Conservation (phyloP, 768 basidiomycete species). For the Mycena metata region DNA sequence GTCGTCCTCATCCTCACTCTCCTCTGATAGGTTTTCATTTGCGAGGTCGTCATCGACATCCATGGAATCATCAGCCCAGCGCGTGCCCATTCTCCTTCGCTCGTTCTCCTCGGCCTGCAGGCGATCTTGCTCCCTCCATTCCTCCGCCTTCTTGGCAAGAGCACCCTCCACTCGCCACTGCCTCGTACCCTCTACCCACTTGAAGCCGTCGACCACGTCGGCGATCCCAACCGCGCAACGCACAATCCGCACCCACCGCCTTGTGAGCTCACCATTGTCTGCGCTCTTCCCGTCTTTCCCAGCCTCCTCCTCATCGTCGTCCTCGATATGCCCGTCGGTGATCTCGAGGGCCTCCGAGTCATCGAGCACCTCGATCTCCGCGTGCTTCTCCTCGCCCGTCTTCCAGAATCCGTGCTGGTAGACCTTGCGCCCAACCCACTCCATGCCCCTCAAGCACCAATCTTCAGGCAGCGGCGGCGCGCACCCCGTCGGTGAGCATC, state of each 20-base stretch:
- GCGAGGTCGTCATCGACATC: conserved; percentile 75
- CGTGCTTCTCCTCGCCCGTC: conserved; percentile 70
- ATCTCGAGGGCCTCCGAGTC: conserved; percentile 67
- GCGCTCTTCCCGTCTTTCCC: conserved; percentile 40
- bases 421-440: conserved; percentile 92
- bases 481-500: conserved; percentile 78
- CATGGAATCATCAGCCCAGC: conserved; percentile 79
- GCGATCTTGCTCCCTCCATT: conserved; percentile 79
- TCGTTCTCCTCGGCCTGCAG: conserved; percentile 79
- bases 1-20: conserved; percentile 73
- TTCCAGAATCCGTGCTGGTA: conserved; percentile 98
- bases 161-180: conserved; percentile 75
- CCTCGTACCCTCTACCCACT: conserved; percentile 69
- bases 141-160: conserved; percentile 75
- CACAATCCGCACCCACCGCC: conserved; percentile 82
- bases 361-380: conserved; percentile 87
- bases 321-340: conserved; percentile 87
- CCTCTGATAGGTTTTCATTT: conserved; percentile 58
- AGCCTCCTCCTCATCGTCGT: conserved; percentile 72
- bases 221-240: conserved; percentile 79
- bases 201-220: conserved; percentile 81
- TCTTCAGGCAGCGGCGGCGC: conserved; percentile 89
- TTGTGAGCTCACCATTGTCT: conserved; percentile 57
- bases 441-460: conserved; percentile 96
- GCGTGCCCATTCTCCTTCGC: conserved; percentile 67